phyloP scores from a whole-genome alignment of 495 filamentous ascomycete species.

The Halenospora varia region DNA sequence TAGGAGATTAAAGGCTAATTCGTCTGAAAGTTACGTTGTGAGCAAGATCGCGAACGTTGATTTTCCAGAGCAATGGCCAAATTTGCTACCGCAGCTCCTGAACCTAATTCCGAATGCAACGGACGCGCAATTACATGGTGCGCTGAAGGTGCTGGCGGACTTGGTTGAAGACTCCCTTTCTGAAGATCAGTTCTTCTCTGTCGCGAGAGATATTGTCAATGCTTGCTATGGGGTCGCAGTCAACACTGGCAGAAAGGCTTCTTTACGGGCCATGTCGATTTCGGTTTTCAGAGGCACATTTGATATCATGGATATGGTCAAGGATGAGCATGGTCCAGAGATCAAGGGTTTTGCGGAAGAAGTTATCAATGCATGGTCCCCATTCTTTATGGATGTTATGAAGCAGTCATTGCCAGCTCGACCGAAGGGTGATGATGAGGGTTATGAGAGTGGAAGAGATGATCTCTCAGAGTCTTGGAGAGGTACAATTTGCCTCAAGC shows the following conservation, averaged over 20 bases:
- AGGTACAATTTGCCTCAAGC: conserved; percentile 78
- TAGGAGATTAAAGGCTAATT: no score
- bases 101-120: conserved; percentile 67
- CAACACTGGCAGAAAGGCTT: conserved; percentile 66
- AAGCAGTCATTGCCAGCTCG: conserved; percentile 63
- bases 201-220: conserved; percentile 78
- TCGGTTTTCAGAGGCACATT: conserved; percentile 87
- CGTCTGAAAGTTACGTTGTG: conserved; percentile 86
- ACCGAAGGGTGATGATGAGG: conserved; percentile 31
- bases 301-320: conserved; percentile 91
- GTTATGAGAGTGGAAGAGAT: conserved; percentile 21
- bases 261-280: conserved; percentile 76
- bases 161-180: conserved; percentile 89
- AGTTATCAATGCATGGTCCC: conserved; percentile 74
- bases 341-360: conserved; percentile 88
- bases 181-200: conserved; percentile 89
- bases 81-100: conserved; percentile 75
- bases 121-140: conserved; percentile 79
- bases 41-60: conserved; percentile 93
- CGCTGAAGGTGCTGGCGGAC: conserved; percentile 80
- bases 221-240: conserved; percentile 78
- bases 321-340: conserved; percentile 80
- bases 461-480: conserved; percentile 55
- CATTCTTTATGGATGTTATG: conserved; percentile 75
- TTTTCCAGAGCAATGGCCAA: conserved; percentile 91